phyloP scores from a whole-genome alignment of 805 yeast species.

The Metschnikowia lachancei region DNA sequence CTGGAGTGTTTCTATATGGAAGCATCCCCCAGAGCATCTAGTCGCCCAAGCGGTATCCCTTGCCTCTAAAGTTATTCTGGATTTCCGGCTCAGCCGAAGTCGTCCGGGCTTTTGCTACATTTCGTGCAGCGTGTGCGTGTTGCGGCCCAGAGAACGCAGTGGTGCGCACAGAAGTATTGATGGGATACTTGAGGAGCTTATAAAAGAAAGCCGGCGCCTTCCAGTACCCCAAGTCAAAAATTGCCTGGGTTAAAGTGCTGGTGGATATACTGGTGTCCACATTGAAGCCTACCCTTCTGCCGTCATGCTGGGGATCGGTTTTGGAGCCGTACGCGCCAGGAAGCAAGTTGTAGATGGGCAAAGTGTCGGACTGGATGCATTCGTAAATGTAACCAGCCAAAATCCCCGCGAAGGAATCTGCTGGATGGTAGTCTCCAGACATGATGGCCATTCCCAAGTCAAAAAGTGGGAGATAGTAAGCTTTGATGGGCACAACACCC shows the following conservation, averaged over 20 bases:
- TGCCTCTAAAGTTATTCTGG: constrained; percentile 28
- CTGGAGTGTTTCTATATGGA: no score
- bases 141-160: constrained; percentile 27
- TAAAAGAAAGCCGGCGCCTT: constrained; percentile 52
- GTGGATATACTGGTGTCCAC: constrained; percentile 13
- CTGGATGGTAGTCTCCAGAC: constrained; percentile 40
- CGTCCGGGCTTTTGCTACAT: constrained; percentile 4
- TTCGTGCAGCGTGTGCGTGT: constrained; percentile 1
- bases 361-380: constrained; percentile 58
- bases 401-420: constrained; percentile 49
- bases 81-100: constrained; percentile 3
- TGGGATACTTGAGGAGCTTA: constrained; percentile 30
- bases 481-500: constrained; percentile 50
- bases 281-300: constrained; percentile 31
- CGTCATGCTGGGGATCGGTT: constrained; percentile 4
- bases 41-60: constrained; percentile 37
- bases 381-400: constrained; percentile 57
- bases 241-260: constrained; percentile 24
- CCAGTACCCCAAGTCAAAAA: constrained; percentile 52
- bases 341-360: constrained; percentile 39
- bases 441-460: constrained; percentile 34
- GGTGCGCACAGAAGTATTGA: constrained; percentile 23
- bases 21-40: not conserved
- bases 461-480: constrained; percentile 52
- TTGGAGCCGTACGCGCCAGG: constrained; percentile 29